These are phyloP conservation scores for Colletotrichum ledebouriae DNA, from an alignment of 2,329 filamentous ascomycete genomes.

Conservation along the genomic window DNA sequence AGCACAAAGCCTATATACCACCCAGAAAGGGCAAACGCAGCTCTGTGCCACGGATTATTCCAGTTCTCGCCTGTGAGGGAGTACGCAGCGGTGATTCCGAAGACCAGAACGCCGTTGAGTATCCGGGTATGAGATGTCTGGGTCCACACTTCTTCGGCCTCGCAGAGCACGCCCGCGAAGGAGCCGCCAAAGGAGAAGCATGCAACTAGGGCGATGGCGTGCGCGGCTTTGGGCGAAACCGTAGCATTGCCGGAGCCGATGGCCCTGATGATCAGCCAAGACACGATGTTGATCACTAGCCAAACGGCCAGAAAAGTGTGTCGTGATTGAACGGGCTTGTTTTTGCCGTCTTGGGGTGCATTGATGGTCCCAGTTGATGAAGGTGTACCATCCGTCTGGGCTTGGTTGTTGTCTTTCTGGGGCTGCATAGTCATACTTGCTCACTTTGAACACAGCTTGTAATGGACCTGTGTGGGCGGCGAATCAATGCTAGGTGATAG, in stretches of 20 bases:
- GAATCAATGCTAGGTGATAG: too few species aligned
- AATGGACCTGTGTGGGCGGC: too few species aligned
- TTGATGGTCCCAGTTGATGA: not conserved
- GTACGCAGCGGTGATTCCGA: not conserved
- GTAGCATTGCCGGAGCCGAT: conserved; percentile 4
- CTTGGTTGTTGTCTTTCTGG: not conserved
- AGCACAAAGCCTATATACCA: conserved; percentile 9
- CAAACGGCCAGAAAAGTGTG: not conserved
- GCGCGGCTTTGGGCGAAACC: not conserved
- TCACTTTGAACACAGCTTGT: too few species aligned
- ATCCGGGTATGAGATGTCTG: not conserved
- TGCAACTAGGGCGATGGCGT: not conserved
- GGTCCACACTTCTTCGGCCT: conserved; percentile 6
- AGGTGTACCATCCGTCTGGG: not conserved
- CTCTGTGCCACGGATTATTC: not conserved
- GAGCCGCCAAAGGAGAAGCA: not conserved
- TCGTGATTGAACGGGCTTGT: not conserved
- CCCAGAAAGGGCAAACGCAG: not conserved
- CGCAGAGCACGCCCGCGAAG: not conserved
- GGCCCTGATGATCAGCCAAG: conserved; percentile 6
- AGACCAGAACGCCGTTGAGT: not conserved
- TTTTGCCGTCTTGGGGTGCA: not conserved
- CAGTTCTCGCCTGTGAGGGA: not conserved
- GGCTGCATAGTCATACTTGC: not conserved
- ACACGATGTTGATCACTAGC: not conserved